Evolutionary conservation across 768 basidiomycete genomes (phyloP).

Genomic region (Dendrothele bispora): DNA sequence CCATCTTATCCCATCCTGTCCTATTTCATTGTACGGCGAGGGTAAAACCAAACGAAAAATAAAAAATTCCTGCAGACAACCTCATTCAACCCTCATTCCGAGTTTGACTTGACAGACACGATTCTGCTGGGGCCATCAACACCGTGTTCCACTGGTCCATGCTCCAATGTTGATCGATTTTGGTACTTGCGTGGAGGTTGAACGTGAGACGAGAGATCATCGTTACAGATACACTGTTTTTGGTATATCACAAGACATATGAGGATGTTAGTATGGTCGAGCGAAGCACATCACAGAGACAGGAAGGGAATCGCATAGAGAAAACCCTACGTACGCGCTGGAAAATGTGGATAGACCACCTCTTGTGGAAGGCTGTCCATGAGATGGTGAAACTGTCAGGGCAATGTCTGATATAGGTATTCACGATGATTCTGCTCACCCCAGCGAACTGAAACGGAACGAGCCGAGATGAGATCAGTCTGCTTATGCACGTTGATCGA

Average conservation of each 20-base stretch:
- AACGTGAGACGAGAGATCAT: conserved; percentile 59
- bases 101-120: no score
- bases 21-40: no score
- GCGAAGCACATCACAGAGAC: background rate
- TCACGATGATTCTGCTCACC: background rate
- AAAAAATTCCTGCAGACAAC: no score
- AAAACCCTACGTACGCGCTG: conserved; percentile 35
- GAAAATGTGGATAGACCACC: conserved; percentile 52
- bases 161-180: no score
- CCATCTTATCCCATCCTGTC: no score
- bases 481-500: conserved; percentile 1
- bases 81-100: no score
- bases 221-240: conserved; percentile 51
- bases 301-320: background rate
- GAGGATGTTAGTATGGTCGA: no score
- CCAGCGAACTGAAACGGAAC: conserved; percentile 21
- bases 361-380: conserved; percentile 38
- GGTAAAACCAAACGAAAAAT: no score
- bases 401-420: conserved; percentile 27
- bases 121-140: no score
- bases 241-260: no score
- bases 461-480: conserved; percentile 1
- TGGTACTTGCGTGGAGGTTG: no score
- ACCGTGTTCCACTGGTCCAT: no score
- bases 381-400: conserved; percentile 1